Conservation (phyloP, 495 filamentous ascomycete genomes). For the Penicillium subrubescens region DNA sequence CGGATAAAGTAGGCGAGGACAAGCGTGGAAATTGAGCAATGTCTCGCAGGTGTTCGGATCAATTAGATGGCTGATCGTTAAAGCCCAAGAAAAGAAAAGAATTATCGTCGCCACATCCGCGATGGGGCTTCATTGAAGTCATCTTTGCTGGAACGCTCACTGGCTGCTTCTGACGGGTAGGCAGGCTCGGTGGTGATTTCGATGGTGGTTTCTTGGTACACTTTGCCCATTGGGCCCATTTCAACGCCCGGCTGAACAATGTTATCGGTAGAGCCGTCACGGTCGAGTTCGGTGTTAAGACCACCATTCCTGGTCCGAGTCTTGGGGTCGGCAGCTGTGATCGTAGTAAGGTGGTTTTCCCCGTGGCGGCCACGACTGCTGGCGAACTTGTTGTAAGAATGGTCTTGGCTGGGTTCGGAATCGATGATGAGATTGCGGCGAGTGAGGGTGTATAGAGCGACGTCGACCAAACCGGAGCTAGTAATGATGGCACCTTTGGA, state of each 20-base stretch:
- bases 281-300: conserved; percentile 22
- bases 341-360: conserved; percentile 36
- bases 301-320: conserved; percentile 23
- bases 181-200: conserved; percentile 47
- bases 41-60: background rate
- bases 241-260: conserved; percentile 40
- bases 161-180: conserved; percentile 28
- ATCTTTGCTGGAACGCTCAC: conserved; percentile 40
- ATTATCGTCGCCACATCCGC: conserved; percentile 34
- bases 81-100: background rate
- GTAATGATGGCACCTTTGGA: conserved; percentile 62
- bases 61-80: background rate
- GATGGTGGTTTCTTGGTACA: conserved; percentile 51
- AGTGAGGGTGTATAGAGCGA: conserved; percentile 72
- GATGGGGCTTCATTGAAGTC: conserved; percentile 23
- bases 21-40: background rate
- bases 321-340: conserved; percentile 39
- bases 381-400: conserved; percentile 39
- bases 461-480: conserved; percentile 74
- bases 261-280: conserved; percentile 44
- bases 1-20: background rate
- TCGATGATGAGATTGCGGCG: conserved; percentile 51
- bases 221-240: conserved; percentile 41
- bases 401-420: conserved; percentile 43
- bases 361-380: conserved; percentile 36